Evolutionary conservation across 1,284 basidiomycete genomes (phyloP), one percentile per base, ranked within the genome.

Genomic region (Apiotrichum sp.): DNA sequence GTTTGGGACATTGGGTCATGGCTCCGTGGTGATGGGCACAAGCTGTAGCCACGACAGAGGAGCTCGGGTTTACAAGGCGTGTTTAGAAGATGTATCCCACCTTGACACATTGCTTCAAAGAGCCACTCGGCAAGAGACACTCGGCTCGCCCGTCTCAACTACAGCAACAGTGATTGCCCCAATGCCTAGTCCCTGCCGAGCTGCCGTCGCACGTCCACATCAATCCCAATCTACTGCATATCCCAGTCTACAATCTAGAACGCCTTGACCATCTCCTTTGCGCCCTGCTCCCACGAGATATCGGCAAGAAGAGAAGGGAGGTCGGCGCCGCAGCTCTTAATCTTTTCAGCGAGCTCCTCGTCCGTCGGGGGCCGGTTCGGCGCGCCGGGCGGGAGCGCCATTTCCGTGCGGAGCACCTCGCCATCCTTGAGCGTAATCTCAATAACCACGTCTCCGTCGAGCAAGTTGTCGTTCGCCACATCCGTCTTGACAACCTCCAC

Each of bases 401-500:
- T 42, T 4, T 29, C 22, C 5, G 47, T 49, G 29, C n/a, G 41
- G 35, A 42, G 47, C 9, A 35, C 43, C 3, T 33, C 44, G 8
- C 53, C 53, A 47, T 54, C 53, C 29, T 35, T 9, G 32, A 44
- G 43, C 22, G 40, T 40, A 40, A 54, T 47, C 29, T 54, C 47
- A 29, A 54, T 48, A 34, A 44, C 43, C 29, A 54, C 47, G 29
- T 54, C 42, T 47, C 47, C 53, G 53, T 54, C 40, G 34, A 54
- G 53, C 14, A 54, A 47, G 53, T 54, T 54, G 41, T 49, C 47
- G 35, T 43, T 49, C 29, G 53, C 47, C 8, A 43, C 32, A 47
- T 54, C 53, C 6, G 47, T 48, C 53, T 54, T 54, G 34, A 49
- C 41, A 22, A 54, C 53, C 42, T 49, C 34, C 16, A 54, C 53